Evolutionary conservation across 495 filamentous ascomycete species (phyloP), one percentile per base, ranked within the genome.

Genomic region (Melanomma pulvis-pyrius): DNA sequence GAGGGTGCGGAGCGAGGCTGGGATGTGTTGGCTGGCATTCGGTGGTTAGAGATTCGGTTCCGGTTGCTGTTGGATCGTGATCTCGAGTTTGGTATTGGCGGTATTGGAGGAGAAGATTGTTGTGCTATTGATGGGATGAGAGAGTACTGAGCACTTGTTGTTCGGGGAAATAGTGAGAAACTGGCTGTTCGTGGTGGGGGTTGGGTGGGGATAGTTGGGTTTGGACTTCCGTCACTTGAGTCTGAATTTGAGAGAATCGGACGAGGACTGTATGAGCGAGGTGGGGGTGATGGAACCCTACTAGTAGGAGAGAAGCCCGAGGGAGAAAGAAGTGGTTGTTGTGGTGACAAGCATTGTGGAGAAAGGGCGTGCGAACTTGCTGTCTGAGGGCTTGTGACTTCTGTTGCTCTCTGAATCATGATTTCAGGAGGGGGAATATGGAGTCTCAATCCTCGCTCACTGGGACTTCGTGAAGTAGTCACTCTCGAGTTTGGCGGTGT

Each of bases 301-400:
- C 6, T 25, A 4, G 2, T n/a, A 24, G 58, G 22, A n/a, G 52
- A 53, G 21, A 53, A 22, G 8, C 12, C 19, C 19, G 55, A 34
- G 15, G 63, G 57, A n/a, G 65, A 62, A 29, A 67, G 57, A n/a
- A 67, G 39, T 11, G 39, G 58, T 15, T 49, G 59, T 44, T 58
- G 59, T 26, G 65, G 65, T 9, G 65, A 68, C 36, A 68, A 24
- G 25, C 39, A 59, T 36, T 60, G n/a, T 21, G 67, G 67, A 21
- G 67, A 64, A 7, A 69, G 32, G 7, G 61, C 67, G 12, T 34
- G 9, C 2, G 67, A 69, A 32, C 58, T 63, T 13, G 67, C 60
- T 2, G 67, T 69, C 41, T 65, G 60, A 21, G 67, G 67, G 13
- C 53, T 64, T 19, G 67, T 55, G n/a, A 49, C 22, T 26, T 49